Conservation (phyloP, 495 filamentous ascomycete species). For the Aspergillus diversus region DNA sequence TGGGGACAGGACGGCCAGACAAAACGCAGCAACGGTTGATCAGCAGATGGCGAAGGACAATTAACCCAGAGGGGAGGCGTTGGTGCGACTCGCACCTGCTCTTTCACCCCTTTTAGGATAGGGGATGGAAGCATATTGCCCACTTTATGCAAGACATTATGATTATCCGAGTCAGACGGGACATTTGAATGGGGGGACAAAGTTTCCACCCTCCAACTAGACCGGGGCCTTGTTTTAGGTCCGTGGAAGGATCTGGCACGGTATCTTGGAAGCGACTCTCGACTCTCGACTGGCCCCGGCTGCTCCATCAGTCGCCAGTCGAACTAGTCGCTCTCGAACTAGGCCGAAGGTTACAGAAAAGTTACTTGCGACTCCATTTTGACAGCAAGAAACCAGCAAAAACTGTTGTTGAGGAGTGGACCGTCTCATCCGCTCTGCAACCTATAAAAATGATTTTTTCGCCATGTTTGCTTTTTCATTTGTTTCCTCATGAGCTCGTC, state of each 20-base stretch:
- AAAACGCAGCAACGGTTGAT: slow-evolving; percentile 18
- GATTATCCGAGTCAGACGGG: slow-evolving; percentile 17
- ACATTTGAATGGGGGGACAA: slow-evolving; percentile 10
- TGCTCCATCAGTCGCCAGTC: background rate
- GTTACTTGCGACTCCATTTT: slow-evolving; percentile 5
- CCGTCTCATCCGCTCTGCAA: background rate
- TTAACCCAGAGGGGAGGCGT: background rate
- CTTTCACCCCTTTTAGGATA: slow-evolving; percentile 1
- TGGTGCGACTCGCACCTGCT: slow-evolving; percentile 11
- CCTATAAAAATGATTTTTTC: background rate
- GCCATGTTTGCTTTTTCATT: slow-evolving; percentile 1
- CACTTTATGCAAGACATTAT: slow-evolving; percentile 30
- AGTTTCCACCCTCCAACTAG: slow-evolving; percentile 18
- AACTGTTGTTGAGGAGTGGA: background rate
- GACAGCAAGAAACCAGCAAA: background rate
- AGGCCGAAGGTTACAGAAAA: slow-evolving; percentile 8
- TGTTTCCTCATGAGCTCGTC: background rate
- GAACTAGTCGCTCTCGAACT: slow-evolving; percentile 5
- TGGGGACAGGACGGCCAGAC: slow-evolving; percentile 14
- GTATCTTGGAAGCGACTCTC: slow-evolving; percentile 3
- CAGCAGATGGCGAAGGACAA: slow-evolving; percentile 10
- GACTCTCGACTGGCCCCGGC: background rate
- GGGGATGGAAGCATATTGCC: slow-evolving; percentile 17
- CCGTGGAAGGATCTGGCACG: slow-evolving; percentile 3
- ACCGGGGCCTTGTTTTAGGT: slow-evolving; percentile 20